Conservation (phyloP, 129 eudicot genomes). For the Silybum marianum region DNA sequence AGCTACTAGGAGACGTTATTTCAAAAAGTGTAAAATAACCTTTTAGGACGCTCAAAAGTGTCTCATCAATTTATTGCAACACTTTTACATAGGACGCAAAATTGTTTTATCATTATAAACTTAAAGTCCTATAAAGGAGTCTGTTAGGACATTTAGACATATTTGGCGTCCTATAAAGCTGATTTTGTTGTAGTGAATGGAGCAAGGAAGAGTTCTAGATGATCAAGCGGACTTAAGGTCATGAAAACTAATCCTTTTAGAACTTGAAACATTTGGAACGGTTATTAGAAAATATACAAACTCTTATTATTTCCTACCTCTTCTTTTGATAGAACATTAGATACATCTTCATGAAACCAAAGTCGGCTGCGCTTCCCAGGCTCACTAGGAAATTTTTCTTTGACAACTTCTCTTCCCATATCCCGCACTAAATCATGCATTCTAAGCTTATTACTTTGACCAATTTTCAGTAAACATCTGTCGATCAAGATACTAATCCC, state of each 20-base stretch:
- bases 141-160: too few species aligned
- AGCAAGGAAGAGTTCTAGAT: not conserved
- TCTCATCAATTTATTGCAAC: too few species aligned
- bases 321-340: conserved; percentile 17
- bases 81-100: too few species aligned
- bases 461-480: conserved; percentile 15
- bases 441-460: conserved; percentile 5
- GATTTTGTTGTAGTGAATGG: too few species aligned
- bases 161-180: too few species aligned
- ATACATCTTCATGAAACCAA: conserved; percentile 32
- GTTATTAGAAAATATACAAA: not conserved
- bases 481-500: conserved; percentile 24
- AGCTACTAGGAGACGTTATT: too few species aligned
- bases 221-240: not conserved
- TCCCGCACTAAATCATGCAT: conserved; percentile 46
- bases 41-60: too few species aligned
- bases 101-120: too few species aligned
- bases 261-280: not conserved
- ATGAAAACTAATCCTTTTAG: not conserved
- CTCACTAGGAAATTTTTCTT: conserved; percentile 13
- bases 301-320: conserved; percentile 24
- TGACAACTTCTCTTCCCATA: conserved; percentile 36
- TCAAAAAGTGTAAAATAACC: too few species aligned
- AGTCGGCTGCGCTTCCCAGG: conserved; percentile 36
- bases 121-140: too few species aligned